Conservation (phyloP, 352 stramenopile species). For the Elongisporangium prolatum region DNA sequence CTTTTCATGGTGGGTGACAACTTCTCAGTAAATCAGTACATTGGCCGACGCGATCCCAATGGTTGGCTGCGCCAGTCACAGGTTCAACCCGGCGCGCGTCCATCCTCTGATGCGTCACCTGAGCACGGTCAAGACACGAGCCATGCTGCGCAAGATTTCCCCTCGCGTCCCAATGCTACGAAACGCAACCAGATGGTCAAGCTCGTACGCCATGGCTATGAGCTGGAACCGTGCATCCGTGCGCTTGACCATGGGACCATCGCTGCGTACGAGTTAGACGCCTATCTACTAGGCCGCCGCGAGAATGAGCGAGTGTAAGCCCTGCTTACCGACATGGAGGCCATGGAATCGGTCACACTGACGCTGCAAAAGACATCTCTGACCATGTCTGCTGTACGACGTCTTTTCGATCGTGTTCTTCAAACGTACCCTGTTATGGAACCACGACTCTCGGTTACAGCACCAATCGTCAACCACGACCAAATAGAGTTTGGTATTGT, state of each 20-base stretch:
- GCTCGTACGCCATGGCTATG: constrained; percentile 6
- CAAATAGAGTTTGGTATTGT: constrained; percentile 6
- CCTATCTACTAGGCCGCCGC: constrained; percentile 1
- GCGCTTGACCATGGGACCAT: constrained; percentile 7
- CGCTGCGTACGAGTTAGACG: constrained; percentile 8
- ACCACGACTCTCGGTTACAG: constrained; percentile 2
- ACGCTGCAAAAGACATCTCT: constrained; percentile 8
- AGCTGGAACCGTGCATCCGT: constrained; percentile 3
- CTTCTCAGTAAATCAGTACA: constrained; percentile 18
- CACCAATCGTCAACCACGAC: constrained; percentile 6
- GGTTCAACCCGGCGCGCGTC: constrained; percentile 11
- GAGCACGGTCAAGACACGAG: too few species aligned
- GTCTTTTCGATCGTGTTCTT: constrained; percentile 7
- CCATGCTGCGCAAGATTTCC: constrained; percentile 8
- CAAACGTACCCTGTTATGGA: constrained; percentile 3
- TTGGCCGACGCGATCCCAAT: constrained; percentile 11
- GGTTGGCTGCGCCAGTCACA: constrained; percentile 13
- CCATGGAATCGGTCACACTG: constrained; percentile 11
- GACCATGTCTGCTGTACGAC: constrained; percentile 5
- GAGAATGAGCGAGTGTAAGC: constrained; percentile 3
- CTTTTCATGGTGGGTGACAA: constrained; percentile 17
- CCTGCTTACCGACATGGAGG: constrained; percentile 6
- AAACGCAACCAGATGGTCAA: constrained; percentile 17
- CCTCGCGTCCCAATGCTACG: constrained; percentile 5
- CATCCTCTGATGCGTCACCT: constrained; percentile 9